Conservation (phyloP, 2,329 filamentous ascomycete genomes). For the Cercospora nicotianae region DNA sequence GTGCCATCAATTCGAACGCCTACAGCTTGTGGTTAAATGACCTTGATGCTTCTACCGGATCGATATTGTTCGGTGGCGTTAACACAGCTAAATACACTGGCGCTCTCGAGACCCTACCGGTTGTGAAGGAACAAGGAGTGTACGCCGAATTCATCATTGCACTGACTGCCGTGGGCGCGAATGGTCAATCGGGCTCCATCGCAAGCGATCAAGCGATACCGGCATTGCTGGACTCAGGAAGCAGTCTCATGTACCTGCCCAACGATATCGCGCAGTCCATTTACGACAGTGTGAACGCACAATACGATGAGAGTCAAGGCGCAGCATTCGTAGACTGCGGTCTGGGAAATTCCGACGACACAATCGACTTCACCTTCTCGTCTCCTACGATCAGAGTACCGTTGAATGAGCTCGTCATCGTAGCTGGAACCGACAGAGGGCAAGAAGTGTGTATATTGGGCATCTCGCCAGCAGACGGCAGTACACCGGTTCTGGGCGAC, state of each 20-base stretch:
- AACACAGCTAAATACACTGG: constrained; percentile 73
- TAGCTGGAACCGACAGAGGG: constrained; percentile 46
- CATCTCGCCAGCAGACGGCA: constrained; percentile 53
- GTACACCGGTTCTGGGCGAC: constrained; percentile 57
- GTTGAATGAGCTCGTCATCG: constrained; percentile 58
- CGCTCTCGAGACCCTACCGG: constrained; percentile 60
- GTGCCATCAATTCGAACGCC: constrained; percentile 61
- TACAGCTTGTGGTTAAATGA: constrained; percentile 69
- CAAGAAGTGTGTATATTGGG: constrained; percentile 51
- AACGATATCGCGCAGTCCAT: constrained; percentile 54
- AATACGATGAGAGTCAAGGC: constrained; percentile 44
- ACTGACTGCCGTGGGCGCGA: constrained; percentile 49
- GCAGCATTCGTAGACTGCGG: constrained; percentile 57
- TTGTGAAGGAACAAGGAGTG: constrained; percentile 51
- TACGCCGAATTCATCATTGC: constrained; percentile 58
- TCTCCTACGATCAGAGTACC: constrained; percentile 56
- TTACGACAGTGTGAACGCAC: constrained; percentile 44
- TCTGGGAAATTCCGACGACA: constrained; percentile 49
- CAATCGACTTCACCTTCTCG: constrained; percentile 60
- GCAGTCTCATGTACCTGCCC: constrained; percentile 70
- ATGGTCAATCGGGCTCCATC: constrained; percentile 46
- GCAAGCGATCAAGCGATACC: constrained; percentile 47
- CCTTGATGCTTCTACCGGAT: constrained; percentile 63
- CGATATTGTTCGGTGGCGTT: constrained; percentile 77
- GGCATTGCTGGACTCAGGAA: constrained; percentile 72